phyloP scores from a whole-genome alignment of 1,284 basidiomycete species.

The Takashimella tepidaria region DNA sequence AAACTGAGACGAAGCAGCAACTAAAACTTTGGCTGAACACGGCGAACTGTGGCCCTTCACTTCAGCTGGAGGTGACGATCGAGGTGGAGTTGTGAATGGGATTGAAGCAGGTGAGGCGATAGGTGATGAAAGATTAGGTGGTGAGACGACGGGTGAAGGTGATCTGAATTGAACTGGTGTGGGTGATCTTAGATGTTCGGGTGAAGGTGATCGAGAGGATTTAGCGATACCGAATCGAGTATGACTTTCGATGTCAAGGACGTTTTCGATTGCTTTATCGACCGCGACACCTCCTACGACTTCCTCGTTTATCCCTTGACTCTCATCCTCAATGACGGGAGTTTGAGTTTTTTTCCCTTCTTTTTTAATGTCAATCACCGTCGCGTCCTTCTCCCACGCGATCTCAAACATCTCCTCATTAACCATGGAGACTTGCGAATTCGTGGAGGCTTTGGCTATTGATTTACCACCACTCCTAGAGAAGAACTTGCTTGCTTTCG shows the following conservation, averaged over 20 bases:
- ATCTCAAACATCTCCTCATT: constrained; percentile 14
- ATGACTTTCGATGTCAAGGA: neutral
- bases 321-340: neutral
- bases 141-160: constrained; percentile 18
- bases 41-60: neutral
- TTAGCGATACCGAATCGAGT: too few relatives aligned
- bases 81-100: constrained; percentile 1
- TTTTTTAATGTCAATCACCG: too few relatives aligned
- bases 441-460: neutral
- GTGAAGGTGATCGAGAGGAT: constrained; percentile 2
- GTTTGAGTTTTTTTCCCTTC: neutral
- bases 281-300: neutral
- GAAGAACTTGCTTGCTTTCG: constrained; percentile 37
- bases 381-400: constrained; percentile 22
- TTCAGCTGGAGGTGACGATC: neutral
- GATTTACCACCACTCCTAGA: neutral
- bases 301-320: neutral
- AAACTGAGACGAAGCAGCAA: neutral
- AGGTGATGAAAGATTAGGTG: constrained; percentile 1
- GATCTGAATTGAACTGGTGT: constrained; percentile 7
- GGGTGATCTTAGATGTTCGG: constrained; percentile 10
- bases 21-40: neutral
- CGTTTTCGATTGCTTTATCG: neutral
- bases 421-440: neutral
- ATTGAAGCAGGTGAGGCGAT: neutral